These are phyloP conservation scores for Gryganskiella cystojenkinii DNA, from an alignment of 192 early-diverging fungal genomes.

Conservation along the genomic window DNA sequence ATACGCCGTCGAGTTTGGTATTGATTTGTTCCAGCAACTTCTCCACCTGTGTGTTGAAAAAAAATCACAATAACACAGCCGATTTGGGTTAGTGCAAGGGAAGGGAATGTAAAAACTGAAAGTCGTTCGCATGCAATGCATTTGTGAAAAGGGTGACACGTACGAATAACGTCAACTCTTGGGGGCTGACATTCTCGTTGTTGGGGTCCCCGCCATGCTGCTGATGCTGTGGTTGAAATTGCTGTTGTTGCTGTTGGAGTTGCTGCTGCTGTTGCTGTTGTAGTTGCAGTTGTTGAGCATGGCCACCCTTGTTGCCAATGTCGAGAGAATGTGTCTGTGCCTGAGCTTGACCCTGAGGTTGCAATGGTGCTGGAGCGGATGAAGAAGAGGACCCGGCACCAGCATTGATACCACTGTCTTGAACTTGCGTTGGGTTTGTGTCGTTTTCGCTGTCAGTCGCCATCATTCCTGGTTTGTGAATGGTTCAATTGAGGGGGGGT, in stretches of 20 bases:
- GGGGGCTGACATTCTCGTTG: slow-evolving; percentile 35
- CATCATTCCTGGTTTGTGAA: slow-evolving; percentile 25
- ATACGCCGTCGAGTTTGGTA: slow-evolving; percentile 44
- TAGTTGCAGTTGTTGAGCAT: slow-evolving; percentile 8
- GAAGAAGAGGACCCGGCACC: too few species aligned
- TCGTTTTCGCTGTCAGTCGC: slow-evolving; percentile 19
- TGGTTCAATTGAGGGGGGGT: background rate
- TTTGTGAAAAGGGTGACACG: background rate
- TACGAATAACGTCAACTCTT: slow-evolving; percentile 48
- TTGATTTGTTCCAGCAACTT: slow-evolving; percentile 47
- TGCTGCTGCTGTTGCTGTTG: slow-evolving; percentile 12
- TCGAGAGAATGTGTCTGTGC: slow-evolving; percentile 51
- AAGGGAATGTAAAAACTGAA: background rate
- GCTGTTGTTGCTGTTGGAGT: background rate
- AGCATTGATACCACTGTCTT: background rate
- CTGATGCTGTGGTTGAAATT: background rate
- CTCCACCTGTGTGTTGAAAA: slow-evolving; percentile 18
- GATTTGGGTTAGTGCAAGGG: background rate
- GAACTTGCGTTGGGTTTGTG: background rate
- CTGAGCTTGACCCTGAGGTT: slow-evolving; percentile 34
- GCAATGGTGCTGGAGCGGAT: slow-evolving; percentile 19
- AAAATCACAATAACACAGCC: background rate
- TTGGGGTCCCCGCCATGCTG: slow-evolving; percentile 10
- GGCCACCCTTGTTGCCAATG: slow-evolving; percentile 24
- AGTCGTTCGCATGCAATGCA: background rate